These are phyloP conservation scores for Claviceps pusilla DNA, from an alignment of 2,329 filamentous ascomycete species.

Conservation along the genomic window DNA sequence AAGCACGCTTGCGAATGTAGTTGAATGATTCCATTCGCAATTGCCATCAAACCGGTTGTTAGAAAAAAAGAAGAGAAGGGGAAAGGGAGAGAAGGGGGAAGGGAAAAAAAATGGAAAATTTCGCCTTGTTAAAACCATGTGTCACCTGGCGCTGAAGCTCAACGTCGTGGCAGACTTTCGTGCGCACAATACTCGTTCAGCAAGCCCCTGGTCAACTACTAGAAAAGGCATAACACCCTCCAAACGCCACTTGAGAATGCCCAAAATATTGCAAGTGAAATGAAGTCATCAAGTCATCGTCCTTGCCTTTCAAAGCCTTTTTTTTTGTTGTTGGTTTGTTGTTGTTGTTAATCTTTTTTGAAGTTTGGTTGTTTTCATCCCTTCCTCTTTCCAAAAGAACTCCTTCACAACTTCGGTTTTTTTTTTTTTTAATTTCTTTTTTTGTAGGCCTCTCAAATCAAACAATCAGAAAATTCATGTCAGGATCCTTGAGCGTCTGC, in stretches of 20 bases:
- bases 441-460: conserved; percentile 9
- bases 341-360: no score
- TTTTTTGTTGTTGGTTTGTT: not conserved
- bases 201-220: not conserved
- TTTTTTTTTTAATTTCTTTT: not conserved
- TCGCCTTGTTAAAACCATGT: not conserved
- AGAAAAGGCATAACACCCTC: not conserved
- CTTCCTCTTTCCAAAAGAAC: no score
- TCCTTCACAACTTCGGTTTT: not conserved
- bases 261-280: not conserved
- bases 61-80: not conserved
- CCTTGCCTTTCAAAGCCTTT: not conserved
- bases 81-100: not conserved
- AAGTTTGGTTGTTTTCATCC: no score
- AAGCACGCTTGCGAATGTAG: no score
- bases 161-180: no score
- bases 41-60: not conserved
- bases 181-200: no score
- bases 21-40: no score
- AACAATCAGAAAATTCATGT: conserved; percentile 29
- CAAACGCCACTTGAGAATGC: not conserved
- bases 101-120: not conserved
- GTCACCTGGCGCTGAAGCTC: no score
- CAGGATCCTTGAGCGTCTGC: conserved; percentile 25
- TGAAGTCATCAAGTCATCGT: not conserved